phyloP scores from a whole-genome alignment of 2,329 filamentous ascomycete genomes.

The Pseudophaeomoniella oleicola region DNA sequence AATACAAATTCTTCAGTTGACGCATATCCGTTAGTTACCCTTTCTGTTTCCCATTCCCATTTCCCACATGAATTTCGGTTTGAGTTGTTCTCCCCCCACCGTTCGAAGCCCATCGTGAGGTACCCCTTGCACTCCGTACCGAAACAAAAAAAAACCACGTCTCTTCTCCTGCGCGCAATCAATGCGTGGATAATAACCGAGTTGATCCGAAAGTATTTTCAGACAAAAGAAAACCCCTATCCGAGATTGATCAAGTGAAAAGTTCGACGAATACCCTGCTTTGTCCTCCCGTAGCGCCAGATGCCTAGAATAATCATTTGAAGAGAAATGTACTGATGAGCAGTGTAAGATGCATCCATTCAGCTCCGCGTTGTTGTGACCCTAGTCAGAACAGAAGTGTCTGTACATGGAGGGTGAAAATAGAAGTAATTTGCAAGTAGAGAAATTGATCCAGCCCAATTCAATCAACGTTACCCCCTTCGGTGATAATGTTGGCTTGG shows the following conservation, averaged over 20 bases:
- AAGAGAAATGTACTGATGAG: neutral
- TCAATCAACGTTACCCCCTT: too few relatives aligned
- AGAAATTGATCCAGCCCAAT: too few relatives aligned
- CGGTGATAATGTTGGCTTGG: too few relatives aligned
- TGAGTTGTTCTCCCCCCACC: neutral
- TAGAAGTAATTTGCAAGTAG: too few relatives aligned
- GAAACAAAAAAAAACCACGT: neutral
- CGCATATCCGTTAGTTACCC: neutral
- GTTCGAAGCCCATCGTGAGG: neutral
- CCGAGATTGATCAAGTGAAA: neutral
- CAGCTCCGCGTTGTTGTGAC: too few relatives aligned
- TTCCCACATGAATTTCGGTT: neutral
- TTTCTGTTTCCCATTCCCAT: neutral
- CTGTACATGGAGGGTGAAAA: too few relatives aligned
- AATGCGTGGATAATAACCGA: too few relatives aligned
- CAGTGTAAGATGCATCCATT: too few relatives aligned
- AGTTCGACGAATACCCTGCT: too few relatives aligned
- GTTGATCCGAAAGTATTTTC: neutral
- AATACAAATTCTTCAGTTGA: too few relatives aligned
- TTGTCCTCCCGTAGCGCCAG: neutral
- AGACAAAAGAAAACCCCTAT: neutral
- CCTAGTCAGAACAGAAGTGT: too few relatives aligned
- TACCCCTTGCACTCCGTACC: neutral
- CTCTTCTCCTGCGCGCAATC: too few relatives aligned
- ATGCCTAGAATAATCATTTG: neutral